Base-by-base conservation (phyloP, 2,329 filamentous ascomycete species). In the Aspergillus spinulosporus region DNA sequence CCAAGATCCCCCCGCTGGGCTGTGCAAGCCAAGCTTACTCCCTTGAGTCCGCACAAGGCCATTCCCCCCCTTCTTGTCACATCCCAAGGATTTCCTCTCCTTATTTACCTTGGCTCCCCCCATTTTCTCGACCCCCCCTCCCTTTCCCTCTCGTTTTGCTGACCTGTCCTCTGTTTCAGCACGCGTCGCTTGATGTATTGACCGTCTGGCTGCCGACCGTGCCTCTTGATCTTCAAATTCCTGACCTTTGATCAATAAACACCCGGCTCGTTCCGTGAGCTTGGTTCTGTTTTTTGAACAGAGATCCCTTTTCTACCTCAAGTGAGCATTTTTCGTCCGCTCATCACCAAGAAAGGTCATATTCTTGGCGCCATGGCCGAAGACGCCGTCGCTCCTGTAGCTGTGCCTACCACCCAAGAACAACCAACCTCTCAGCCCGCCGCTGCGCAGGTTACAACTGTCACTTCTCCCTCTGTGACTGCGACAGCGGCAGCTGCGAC, bases 401-500 rank as follows among this genome's bases (percentile, higher is more conserved):
- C 68, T 37, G 62, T 66, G 52, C 56, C 66, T 28, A 59, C 57
- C 39, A 36, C 61, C 36, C 66, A 67, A 40, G 67, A 68, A 51
- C 62, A 66, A 46, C 61, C 62, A 45, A 48, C 15, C 31, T 46
- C 59, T 26, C 64, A 62, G 34, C 46, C 65, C 42, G 26, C 63
- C 37, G 54, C 65, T 11, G 34, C 34, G n/a, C 63, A 67, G 49
- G 63, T 68, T 37, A 57, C 65, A 6, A 59, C 62, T 2, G 61
- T 68, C 3, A 56, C 66, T n/a, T 58, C 68, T 14, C 62, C 72
- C 4, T 70, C 71, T 8, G 70, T 70, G 43, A 66, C 69, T 4
- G 67, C 68, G 7, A 68, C 64, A 11, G 70, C 72, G 11, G 68
- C 70, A 9, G 73, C 73, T 12, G 73, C 73, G 5, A 70, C 74